These are phyloP conservation scores for Phytophthora constricta DNA, from an alignment of 352 stramenopile species.

Conservation along the genomic window DNA sequence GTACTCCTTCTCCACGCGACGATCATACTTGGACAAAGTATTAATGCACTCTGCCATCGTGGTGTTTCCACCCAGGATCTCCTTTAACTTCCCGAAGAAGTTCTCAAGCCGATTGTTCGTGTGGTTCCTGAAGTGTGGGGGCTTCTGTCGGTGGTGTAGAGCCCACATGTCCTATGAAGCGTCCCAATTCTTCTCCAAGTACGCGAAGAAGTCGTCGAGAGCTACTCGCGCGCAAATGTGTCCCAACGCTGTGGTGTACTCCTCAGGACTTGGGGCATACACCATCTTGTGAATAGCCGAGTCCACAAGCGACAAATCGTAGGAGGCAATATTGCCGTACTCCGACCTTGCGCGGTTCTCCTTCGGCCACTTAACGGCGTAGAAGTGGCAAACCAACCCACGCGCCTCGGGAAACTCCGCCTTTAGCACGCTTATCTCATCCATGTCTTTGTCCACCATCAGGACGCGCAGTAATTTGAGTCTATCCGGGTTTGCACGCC, in stretches of 20 bases:
- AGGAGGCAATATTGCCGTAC: background rate
- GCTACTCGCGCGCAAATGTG: background rate
- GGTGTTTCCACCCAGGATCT: background rate
- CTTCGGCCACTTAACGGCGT: background rate
- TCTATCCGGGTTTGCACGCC: no score
- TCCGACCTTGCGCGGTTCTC: background rate
- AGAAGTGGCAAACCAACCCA: no score
- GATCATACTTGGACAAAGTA: background rate
- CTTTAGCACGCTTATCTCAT: no score
- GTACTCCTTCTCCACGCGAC: background rate
- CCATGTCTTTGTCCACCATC: no score
- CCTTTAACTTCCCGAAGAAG: background rate
- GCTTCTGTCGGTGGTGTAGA: background rate
- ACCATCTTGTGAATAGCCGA: background rate
- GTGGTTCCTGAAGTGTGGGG: background rate
- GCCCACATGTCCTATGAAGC: background rate
- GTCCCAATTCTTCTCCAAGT: background rate
- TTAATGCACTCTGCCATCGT: background rate
- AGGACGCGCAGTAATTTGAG: no score
- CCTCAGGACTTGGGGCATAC: background rate
- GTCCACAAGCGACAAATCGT: background rate
- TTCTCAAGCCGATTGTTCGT: background rate
- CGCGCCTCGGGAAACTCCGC: no score
- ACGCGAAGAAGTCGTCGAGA: background rate
- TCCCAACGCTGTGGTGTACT: background rate